These are phyloP conservation scores for Silene coronaria DNA, from an alignment of 179 eudicot species.

Conservation along the genomic window DNA sequence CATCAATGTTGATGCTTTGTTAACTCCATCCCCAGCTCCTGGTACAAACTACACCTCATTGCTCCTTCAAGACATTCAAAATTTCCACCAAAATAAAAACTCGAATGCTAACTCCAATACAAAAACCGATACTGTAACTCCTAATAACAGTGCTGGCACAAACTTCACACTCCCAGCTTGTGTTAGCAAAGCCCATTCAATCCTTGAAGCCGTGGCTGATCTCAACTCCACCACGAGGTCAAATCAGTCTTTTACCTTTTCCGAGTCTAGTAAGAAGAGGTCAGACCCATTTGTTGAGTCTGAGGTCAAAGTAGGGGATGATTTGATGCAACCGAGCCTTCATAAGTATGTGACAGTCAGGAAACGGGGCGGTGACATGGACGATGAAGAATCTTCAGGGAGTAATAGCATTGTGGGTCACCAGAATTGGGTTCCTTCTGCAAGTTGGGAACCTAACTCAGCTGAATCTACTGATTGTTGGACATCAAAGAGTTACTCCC, in stretches of 20 bases:
- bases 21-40: constrained; percentile 44
- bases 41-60: constrained; percentile 54
- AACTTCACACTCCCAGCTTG: constrained; percentile 59
- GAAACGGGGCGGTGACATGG: constrained; percentile 48
- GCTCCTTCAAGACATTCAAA: constrained; percentile 81
- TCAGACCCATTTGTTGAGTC: constrained; percentile 56
- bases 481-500: constrained; percentile 40
- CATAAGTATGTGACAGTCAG: constrained; percentile 86
- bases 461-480: constrained; percentile 73
- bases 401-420: constrained; percentile 60
- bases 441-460: constrained; percentile 82
- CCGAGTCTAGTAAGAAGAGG: constrained; percentile 29
- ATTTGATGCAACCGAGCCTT: constrained; percentile 63
- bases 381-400: constrained; percentile 76
- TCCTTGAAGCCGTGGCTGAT: constrained; percentile 87
- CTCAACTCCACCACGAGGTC: constrained; percentile 58
- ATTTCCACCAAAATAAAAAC: constrained; percentile 70
- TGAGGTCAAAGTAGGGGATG: constrained; percentile 48
- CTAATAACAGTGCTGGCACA: constrained; percentile 19
- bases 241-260: constrained; percentile 8
- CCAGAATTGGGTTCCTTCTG: constrained; percentile 53
- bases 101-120: constrained; percentile 15
- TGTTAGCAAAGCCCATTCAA: constrained; percentile 66
- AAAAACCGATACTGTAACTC: neutral
- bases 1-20: constrained; percentile 48